Evolutionary conservation across 1,139 yeast genomes (phyloP), one percentile per base, ranked within the genome.

Genomic region (Taiozyma onychis): DNA sequence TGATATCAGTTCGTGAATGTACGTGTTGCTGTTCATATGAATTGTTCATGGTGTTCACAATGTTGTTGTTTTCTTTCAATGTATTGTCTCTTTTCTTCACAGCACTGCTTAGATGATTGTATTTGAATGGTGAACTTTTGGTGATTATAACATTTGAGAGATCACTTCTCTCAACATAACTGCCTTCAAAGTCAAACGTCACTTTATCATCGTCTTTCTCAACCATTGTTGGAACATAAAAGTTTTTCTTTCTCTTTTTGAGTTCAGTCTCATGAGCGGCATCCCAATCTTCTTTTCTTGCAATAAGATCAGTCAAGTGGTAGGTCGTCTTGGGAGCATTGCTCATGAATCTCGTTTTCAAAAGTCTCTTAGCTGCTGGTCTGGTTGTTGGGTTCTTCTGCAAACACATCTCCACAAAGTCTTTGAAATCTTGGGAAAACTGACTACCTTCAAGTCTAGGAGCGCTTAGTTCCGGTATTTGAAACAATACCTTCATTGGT

Each of bases 401-500:
- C 54, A 89, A 74, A 61, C 96, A 89, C 44, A 70, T 70, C n/a
- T 65, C 62, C 10, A 87, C 76, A 64, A 89, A 89, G 53, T 85
- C 86, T 52, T 75, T 78, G 56, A 85, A 66, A 62, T 81, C 72
- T 56, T 60, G 51, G 1, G 78, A 71, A 56, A 69, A 62, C 14
- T 66, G 59, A n/a, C 67, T 65, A 10, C 76, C 80, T n/a, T 59
- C 56, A 18, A 81, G 66, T 3, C 63, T 61, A 4, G 87, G 86
- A 5, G 87, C 75, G 1, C 67, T 66, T 30, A 72, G 72, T 50
- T 78, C 72, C 1, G 85, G 83, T 42, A 81, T 81, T 43, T 69
- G 65, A 57, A 80, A 78, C 30, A 89, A 67, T 2, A 90, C 96
- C 61, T 85, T 85, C 90, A 88, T 86, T 4, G 96, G 95, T 59